A percentile compares a stretch with the other conserved stretches of the same genome.
phyloP scores from a whole-genome alignment of 352 stramenopile genomes.

The Phytopythium vexans region DNA sequence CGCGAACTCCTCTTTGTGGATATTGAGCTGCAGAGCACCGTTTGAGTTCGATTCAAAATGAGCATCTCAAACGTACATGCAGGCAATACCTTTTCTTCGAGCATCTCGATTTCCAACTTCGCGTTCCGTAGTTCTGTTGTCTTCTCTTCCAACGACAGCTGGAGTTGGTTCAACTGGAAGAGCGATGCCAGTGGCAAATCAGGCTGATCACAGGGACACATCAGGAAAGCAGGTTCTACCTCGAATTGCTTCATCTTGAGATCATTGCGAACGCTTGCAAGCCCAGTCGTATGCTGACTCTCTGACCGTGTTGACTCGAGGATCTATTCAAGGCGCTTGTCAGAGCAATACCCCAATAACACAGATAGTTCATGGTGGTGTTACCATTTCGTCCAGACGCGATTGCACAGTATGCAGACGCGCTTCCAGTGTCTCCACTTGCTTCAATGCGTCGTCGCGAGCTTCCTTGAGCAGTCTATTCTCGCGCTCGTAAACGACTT shows the following conservation, averaged over 20 bases:
- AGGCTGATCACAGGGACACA: neutral
- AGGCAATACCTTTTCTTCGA: slow-evolving; percentile 55
- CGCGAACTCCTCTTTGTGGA: slow-evolving; percentile 68
- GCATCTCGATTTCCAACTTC: slow-evolving; percentile 57
- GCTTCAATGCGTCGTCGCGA: slow-evolving; percentile 56
- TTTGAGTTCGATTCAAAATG: neutral
- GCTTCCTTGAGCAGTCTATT: slow-evolving; percentile 68
- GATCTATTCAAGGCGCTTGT: slow-evolving; percentile 14
- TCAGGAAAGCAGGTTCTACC: slow-evolving; percentile 10
- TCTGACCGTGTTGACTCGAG: slow-evolving; percentile 55
- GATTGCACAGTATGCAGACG: slow-evolving; percentile 43
- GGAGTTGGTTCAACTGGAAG: slow-evolving; percentile 55
- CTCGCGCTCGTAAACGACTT: slow-evolving; percentile 70
- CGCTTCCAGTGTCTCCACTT: slow-evolving; percentile 50
- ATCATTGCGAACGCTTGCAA: slow-evolving; percentile 52
- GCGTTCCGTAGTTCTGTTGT: slow-evolving; percentile 25
- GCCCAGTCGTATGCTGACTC: slow-evolving; percentile 40
- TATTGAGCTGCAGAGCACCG: slow-evolving; percentile 32
- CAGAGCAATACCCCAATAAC: neutral
- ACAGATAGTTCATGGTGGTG: neutral
- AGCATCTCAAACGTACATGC: neutral
- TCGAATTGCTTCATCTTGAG: slow-evolving; percentile 84
- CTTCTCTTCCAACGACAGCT: slow-evolving; percentile 60
- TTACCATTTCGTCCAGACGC: slow-evolving; percentile 51
- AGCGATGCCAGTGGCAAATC: neutral